Evolutionary conservation across 1,139 yeast species (phyloP).

Genomic region (Starmera stellimalicola): DNA sequence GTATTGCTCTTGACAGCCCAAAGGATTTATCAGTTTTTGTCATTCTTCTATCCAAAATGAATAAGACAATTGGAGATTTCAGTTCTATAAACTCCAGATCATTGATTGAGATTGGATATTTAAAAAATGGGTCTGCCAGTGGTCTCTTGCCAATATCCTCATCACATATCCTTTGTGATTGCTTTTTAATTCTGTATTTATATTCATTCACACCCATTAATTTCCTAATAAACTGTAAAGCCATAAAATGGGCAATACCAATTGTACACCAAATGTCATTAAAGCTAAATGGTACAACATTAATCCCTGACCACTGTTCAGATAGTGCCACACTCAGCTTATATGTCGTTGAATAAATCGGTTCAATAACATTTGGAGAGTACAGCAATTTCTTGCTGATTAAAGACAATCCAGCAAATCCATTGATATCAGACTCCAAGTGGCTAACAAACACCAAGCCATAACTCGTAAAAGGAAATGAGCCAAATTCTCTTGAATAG

Average conservation of each 20-base stretch:
- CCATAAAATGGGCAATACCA: conserved; percentile 82
- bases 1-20: conserved; percentile 85
- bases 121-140: conserved; percentile 54
- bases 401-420: conserved; percentile 73
- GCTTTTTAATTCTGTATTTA: conserved; percentile 56
- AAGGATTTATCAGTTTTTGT: conserved; percentile 92
- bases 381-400: conserved; percentile 60
- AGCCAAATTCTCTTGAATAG: conserved; percentile 82
- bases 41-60: conserved; percentile 83
- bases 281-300: conserved; percentile 72
- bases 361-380: conserved; percentile 71
- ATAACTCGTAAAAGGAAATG: conserved; percentile 83
- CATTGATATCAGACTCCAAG: conserved; percentile 39
- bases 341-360: conserved; percentile 65
- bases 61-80: conserved; percentile 81
- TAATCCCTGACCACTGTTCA: conserved; percentile 90
- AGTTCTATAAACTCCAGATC: conserved; percentile 58
- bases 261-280: conserved; percentile 89
- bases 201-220: conserved; percentile 82
- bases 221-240: conserved; percentile 55
- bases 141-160: conserved; percentile 81
- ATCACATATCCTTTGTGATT: conserved; percentile 57
- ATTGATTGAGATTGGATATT: conserved; percentile 55
- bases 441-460: conserved; percentile 69
- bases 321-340: conserved; percentile 62